Evolutionary conservation across 441 rosid genomes (phyloP).

Genomic region (Monsonia emarginata): DNA sequence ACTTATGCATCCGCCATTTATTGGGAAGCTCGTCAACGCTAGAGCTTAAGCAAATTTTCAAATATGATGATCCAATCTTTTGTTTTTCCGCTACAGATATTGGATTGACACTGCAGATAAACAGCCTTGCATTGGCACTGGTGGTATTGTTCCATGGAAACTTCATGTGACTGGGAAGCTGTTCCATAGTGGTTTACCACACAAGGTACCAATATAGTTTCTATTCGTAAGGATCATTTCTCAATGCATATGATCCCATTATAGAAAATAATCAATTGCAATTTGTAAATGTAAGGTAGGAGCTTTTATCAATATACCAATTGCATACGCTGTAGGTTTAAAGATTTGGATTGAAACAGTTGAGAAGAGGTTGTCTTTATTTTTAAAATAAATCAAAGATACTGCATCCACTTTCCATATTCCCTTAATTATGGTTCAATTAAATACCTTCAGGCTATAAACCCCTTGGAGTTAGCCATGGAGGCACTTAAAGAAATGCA

Average conservation of each 20-base stretch:
- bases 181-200: slow-evolving; percentile 90
- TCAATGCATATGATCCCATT: neutral
- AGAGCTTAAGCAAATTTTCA: neutral
- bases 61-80: slow-evolving; percentile 4
- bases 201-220: slow-evolving; percentile 44
- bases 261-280: neutral
- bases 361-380: neutral
- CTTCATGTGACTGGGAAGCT: slow-evolving; percentile 81
- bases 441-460: slow-evolving; percentile 58
- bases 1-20: too few relatives aligned
- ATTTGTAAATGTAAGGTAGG: neutral
- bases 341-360: neutral
- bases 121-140: slow-evolving; percentile 96
- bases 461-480: slow-evolving; percentile 78
- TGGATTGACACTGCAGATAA: slow-evolving; percentile 98
- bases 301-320: neutral
- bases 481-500: slow-evolving; percentile 75
- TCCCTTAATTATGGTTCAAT: slow-evolving; percentile 5
- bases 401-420: neutral
- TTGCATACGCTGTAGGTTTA: neutral
- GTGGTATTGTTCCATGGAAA: slow-evolving; percentile 94
- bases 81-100: slow-evolving; percentile 35
- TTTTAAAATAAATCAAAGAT: neutral
- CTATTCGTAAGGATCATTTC: neutral
- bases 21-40: neutral